Conservation (phyloP, 2,329 filamentous ascomycete species). For the Microcera coccophila region DNA sequence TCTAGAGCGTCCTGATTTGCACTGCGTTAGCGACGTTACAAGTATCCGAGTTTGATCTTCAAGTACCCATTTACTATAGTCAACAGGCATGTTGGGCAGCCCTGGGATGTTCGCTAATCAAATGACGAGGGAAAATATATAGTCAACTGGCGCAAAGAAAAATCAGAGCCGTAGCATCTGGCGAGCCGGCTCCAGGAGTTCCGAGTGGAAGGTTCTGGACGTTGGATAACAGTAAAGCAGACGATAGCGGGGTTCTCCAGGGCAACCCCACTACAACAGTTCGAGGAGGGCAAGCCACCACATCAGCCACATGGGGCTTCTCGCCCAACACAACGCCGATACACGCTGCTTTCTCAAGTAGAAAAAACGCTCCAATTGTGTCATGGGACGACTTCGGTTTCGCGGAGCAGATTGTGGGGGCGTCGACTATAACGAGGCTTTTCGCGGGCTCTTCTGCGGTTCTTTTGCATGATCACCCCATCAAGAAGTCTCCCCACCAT, state of each 20-base stretch:
- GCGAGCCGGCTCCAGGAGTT: not conserved
- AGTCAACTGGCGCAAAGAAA: not conserved
- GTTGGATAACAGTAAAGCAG: slow-evolving; percentile 1
- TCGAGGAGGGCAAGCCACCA: too few relatives aligned
- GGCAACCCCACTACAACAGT: not conserved
- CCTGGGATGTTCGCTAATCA: not conserved
- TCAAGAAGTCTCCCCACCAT: too few relatives aligned
- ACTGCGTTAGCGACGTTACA: slow-evolving; percentile 10
- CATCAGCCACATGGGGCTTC: too few relatives aligned
- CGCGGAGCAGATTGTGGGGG: too few relatives aligned
- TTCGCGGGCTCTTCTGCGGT: too few relatives aligned
- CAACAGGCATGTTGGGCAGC: slow-evolving; percentile 44
- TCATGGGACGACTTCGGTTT: too few relatives aligned
- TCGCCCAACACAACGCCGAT: too few relatives aligned
- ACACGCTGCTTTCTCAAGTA: too few relatives aligned
- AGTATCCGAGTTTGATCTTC: slow-evolving; percentile 4
- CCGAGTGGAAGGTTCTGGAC: slow-evolving; percentile 27
- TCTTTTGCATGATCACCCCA: too few relatives aligned
- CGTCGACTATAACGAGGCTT: too few relatives aligned
- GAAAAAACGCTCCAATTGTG: too few relatives aligned
- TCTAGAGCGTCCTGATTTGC: slow-evolving; percentile 74
- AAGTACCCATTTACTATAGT: slow-evolving; percentile 68
- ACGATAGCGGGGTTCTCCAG: slow-evolving; percentile 23
- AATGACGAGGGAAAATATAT: not conserved
- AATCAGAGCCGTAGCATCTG: not conserved